Conservation (phyloP, 345 rosid species). For the Corchorus capsularis region DNA sequence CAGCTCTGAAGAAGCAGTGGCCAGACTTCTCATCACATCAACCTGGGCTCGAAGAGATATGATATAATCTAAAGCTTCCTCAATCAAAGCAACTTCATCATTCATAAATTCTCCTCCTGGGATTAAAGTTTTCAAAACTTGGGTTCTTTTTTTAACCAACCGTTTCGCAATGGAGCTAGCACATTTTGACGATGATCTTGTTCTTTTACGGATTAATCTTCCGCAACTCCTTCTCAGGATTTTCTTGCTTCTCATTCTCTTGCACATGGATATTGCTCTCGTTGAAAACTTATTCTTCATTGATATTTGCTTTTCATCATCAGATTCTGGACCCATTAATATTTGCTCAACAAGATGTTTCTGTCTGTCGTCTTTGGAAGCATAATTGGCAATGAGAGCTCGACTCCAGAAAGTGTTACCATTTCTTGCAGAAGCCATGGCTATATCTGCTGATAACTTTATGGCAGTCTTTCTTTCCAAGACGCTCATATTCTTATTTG, state of each 20-base stretch:
- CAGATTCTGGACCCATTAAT: conserved; percentile 32
- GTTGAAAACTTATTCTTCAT: conserved; percentile 27
- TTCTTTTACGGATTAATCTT: conserved; percentile 20
- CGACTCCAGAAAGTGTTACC: conserved; percentile 81
- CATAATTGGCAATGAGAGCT: conserved; percentile 56
- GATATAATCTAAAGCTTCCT: conserved; percentile 87
- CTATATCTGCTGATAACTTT: conserved; percentile 83
- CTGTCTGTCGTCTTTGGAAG: conserved; percentile 37
- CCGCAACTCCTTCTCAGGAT: conserved; percentile 50
- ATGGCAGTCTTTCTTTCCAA: conserved; percentile 71
- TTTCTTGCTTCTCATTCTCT: conserved; percentile 65
- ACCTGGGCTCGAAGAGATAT: conserved; percentile 74
- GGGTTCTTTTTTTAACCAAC: conserved; percentile 57
- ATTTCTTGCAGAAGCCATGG: conserved; percentile 77
- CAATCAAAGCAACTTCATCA: conserved; percentile 53
- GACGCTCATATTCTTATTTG: conserved; percentile 47
- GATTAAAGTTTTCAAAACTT: conserved; percentile 60
- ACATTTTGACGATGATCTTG: conserved; percentile 20
- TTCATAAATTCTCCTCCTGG: conserved; percentile 78
- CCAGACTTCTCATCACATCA: conserved; percentile 68
- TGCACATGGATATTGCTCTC: conserved; percentile 9
- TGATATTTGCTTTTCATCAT: conserved; percentile 14
- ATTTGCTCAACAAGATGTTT: conserved; percentile 47
- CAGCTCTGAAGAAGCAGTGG: conserved; percentile 30
- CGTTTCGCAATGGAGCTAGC: conserved; percentile 35